Evolutionary conservation across 2,329 filamentous ascomycete genomes (phyloP), one percentile per base, ranked within the genome.

Genomic region (Tolypocladium paradoxum): DNA sequence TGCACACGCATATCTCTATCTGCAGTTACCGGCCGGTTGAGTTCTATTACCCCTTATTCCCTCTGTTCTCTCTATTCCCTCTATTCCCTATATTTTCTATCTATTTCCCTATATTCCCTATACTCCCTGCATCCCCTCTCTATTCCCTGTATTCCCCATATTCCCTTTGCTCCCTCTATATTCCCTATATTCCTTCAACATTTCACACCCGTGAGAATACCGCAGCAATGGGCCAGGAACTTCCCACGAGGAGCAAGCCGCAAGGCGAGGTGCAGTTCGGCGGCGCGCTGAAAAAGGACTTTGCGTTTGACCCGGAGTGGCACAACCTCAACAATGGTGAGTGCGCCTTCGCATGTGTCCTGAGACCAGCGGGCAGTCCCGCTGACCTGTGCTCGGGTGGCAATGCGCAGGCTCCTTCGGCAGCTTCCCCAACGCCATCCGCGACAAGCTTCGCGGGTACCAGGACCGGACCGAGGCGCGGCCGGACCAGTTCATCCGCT

Each of bases 291-390:
- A 74, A 76, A 54, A 77, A 83, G 56, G 76, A 87, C 37, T 93
- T 92, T 65, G 69, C 82, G n/a, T 81, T 91, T 55, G 80, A 83
- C 48, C 75, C 80, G 0, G 73, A 74, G n/a, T 90, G 82, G 66
- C 76, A 74, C 50, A 90, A 90, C 63, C 71, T 95, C 51, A 95
- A 95, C 66, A 86, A 95, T 64, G 88, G 87, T 88, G 70, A 56
- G 64, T 56, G 22, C 38, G n/a, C n/a, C 9, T 20, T 50, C 14
- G 6, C 16, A 11, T 27, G 38, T 6, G 4, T 8, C 38, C 6
- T 2, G 22, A 11, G 22, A 9, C 24, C 14, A n/a, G 1, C 3
- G 43, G 16, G 3, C 43, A 3, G 9, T 14, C 38, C 3, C 12
- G 22, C n/a, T 45, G 40, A 29, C 16, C 40, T 16, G 8, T 6